Evolutionary conservation across 179 eudicot genomes (phyloP).

Genomic region (Heliamphora pulchella): DNA sequence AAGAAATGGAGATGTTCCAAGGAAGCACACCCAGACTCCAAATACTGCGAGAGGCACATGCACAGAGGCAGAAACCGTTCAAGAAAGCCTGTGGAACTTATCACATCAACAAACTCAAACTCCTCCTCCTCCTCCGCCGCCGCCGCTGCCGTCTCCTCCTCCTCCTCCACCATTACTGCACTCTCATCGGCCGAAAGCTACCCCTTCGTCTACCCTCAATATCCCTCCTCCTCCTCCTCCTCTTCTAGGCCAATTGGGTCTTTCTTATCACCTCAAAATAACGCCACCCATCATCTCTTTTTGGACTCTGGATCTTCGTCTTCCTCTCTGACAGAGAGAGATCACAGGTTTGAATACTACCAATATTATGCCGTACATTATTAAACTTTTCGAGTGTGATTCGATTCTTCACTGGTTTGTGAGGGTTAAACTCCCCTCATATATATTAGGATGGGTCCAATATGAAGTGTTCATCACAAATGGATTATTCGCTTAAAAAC

Average conservation of each 20-base stretch:
- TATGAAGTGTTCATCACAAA: too few species aligned
- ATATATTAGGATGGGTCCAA: too few species aligned
- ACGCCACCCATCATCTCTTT: constrained; percentile 14
- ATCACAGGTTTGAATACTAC: too few species aligned
- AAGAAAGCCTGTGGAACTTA: constrained; percentile 99
- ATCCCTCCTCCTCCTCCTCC: too few species aligned
- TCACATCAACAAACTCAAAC: constrained; percentile 19
- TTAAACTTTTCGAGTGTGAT: too few species aligned
- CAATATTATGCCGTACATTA: too few species aligned
- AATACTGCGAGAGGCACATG: constrained; percentile 98
- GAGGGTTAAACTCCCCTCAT: too few species aligned
- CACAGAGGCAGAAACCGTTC: constrained; percentile 99
- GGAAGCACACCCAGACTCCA: constrained; percentile 91
- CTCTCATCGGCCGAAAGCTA: constrained; percentile 13
- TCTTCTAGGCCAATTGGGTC: constrained; percentile 6
- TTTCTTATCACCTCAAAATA: constrained; percentile 10
- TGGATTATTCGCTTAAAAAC: too few species aligned
- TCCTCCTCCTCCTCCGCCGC: too few species aligned
- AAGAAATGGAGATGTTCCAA: constrained; percentile 98
- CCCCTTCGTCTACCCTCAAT: constrained; percentile 23
- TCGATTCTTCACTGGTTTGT: not conserved
- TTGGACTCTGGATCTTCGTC: constrained; percentile 22
- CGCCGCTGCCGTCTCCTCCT: not conserved
- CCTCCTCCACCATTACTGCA: not conserved
- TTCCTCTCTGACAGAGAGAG: not conserved